Base-by-base conservation (phyloP, 2,329 filamentous ascomycete genomes). In the Pseudogymnoascus sp. region DNA sequence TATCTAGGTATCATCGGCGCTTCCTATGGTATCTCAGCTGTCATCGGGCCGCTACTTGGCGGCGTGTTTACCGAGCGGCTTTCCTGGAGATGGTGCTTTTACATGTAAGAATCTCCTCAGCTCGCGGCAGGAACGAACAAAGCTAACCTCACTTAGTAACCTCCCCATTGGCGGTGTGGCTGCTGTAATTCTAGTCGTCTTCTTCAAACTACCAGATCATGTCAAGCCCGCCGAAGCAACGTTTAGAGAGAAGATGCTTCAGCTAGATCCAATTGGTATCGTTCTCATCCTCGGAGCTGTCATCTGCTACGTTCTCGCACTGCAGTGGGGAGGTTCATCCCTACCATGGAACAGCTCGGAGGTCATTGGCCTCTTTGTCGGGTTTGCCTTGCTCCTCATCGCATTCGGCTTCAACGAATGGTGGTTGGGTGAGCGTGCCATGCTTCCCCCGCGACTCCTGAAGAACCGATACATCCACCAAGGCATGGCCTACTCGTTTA, bases 251-350 rank as follows among this genome's bases (percentile, higher is more conserved):
- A 80, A 81, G 70, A 60, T 81, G 16, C 69, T 76, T 0, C 78
- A 82, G 66, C 77, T 82, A 72, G 81, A 83, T 64, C 72, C 77
- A 3, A 63, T 76, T 1, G 80, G 80, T 2, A 73, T 76, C 4
- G 69, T 75, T 19, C 67, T 81, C 36, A 70, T 83, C 45, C 78
- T 82, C 76, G 72, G 72, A 66, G 69, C 73, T 68, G 71, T 76
- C 71, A 66, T 81, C 69, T 70, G 72, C 66, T 75, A 77, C 65
- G 72, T 82, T 59, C 73, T 81, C 3, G 79, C 78, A 16, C 70
- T 82, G 1, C 78, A 81, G 67, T 81, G 77, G 70, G 80, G 78
- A 59, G 80, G 80, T 3, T 71, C 74, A 28, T 73, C 73, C 0
- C 72, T 80, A 60, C 58, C 73, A 11, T 82, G 80, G 79, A 72